Percentiles rank a stretch among this genome's conserved stretches.
Conservation (phyloP, 306 rosid species). For the Dicorynia guianensis region DNA sequence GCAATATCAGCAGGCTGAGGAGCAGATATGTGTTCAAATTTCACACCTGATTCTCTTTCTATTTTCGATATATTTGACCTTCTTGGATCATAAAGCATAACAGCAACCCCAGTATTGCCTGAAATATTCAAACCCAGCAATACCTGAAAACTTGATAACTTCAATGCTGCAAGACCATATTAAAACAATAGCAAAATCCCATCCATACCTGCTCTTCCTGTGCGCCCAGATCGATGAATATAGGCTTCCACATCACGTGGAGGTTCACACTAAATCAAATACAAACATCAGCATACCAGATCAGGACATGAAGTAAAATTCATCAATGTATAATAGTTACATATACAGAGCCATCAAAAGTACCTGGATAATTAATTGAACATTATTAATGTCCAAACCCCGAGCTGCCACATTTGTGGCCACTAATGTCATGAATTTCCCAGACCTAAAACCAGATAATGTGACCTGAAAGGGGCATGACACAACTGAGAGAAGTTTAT, state of each 20-base stretch:
- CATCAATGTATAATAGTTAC: neutral
- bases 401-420: conserved; percentile 99
- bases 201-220: conserved; percentile 87
- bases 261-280: conserved; percentile 77
- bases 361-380: conserved; percentile 93
- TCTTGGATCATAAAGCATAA: conserved; percentile 88
- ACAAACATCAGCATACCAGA: conserved; percentile 39
- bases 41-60: conserved; percentile 90
- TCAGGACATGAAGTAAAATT: conserved; percentile 12
- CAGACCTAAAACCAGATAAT: conserved; percentile 79
- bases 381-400: conserved; percentile 90
- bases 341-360: conserved; percentile 13
- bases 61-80: conserved; percentile 72
- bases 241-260: conserved; percentile 94
- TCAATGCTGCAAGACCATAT: conserved; percentile 6
- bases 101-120: conserved; percentile 93
- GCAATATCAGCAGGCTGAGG: conserved; percentile 91
- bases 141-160: conserved; percentile 5
- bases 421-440: conserved; percentile 79
- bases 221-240: conserved; percentile 96
- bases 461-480: conserved; percentile 67
- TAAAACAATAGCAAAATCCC: conserved; percentile 4
- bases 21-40: conserved; percentile 83
- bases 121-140: conserved; percentile 24
- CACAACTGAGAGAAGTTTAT: neutral